These are phyloP conservation scores for Aspergillus bertholletiae DNA, from an alignment of 495 filamentous ascomycete genomes.

Conservation along the genomic window DNA sequence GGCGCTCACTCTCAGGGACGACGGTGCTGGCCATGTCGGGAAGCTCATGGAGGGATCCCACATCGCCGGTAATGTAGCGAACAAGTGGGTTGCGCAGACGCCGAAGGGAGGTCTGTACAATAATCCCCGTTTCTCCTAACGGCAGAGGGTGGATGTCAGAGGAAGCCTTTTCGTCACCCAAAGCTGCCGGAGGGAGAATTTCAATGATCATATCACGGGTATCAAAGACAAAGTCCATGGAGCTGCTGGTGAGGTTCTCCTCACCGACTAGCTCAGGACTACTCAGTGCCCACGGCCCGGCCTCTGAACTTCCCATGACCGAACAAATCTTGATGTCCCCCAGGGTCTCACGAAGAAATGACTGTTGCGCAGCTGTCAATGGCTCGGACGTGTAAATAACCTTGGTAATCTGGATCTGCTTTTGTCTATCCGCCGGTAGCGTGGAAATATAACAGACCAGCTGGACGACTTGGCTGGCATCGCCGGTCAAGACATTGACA, in stretches of 20 bases:
- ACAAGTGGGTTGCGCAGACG: conserved; percentile 35
- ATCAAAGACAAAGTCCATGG: conserved; percentile 31
- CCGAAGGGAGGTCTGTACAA: conserved; percentile 35
- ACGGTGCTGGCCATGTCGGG: not conserved
- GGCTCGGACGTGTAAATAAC: conserved; percentile 27
- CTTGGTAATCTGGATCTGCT: conserved; percentile 14
- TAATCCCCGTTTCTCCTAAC: conserved; percentile 21
- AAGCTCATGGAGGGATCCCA: conserved; percentile 31
- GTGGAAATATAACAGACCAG: conserved; percentile 20
- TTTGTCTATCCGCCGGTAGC: conserved; percentile 5
- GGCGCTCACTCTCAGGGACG: conserved; percentile 2
- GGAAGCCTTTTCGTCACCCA: not conserved
- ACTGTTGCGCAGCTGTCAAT: conserved; percentile 15
- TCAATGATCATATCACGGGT: conserved; percentile 25
- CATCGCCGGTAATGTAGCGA: conserved; percentile 34
- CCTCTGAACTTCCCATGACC: conserved; percentile 26
- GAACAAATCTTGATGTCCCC: conserved; percentile 22
- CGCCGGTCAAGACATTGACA: conserved; percentile 25
- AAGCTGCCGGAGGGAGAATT: conserved; percentile 17
- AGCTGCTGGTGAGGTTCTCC: not conserved
- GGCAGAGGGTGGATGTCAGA: conserved; percentile 2
- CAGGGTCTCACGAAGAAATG: conserved; percentile 6
- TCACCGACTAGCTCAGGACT: conserved; percentile 18
- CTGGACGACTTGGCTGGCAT: conserved; percentile 23
- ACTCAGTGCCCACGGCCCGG: conserved; percentile 21